Evolutionary conservation across 176 grass and related monocot species (phyloP), one percentile per base, ranked within the genome.

Genomic region (Carex scoparia): DNA sequence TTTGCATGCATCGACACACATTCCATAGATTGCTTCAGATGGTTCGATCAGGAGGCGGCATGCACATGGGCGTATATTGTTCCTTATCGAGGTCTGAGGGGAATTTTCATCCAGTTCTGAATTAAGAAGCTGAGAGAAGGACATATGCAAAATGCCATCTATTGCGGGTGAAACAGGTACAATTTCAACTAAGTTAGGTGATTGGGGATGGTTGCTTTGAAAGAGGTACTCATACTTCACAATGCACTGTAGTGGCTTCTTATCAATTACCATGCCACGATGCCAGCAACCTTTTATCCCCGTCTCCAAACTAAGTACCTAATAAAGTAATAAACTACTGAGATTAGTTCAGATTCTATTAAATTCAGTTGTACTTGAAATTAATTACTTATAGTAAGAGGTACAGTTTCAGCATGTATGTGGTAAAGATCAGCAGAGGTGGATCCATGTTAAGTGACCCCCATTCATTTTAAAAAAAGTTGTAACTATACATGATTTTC

Each of bases 1-100:
- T 35, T 86, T 16, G 2, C 84, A 62, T 18, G 84, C 90, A 87
- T 97, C 88, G 12, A 97, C 88, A 78, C 94, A 94, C 14, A 89
- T 86, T 76, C 85, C 94, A 77, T 89, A 94, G 10, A 7, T 65
- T 72, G 88, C 83, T 87, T 92, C 76, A 12, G 46, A 82, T 74
- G 69, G 62, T 57, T 78, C 48, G 28, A 94, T 12, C 18, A 81
- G 65, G 40, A 76, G 65, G 81, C 82, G 85, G 84, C 63, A 69
- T 32, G 81, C 61, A n/a, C 61, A 79, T 68, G 89, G 89, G 32
- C 89, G 67, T 73, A 90, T 90, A n/a, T 16, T 35, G 51, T 83
- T 69, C 4, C 85, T 62, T 10, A 42, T 54, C 16, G 18, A 73
- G 0, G 42, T 87, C 32, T 67, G 80, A 42, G 2, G 33, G 4